A percentile compares a stretch with the other conserved stretches of the same genome.
These are phyloP conservation scores for Logfia minima DNA, from an alignment of 129 eudicot species.

Conservation along the genomic window DNA sequence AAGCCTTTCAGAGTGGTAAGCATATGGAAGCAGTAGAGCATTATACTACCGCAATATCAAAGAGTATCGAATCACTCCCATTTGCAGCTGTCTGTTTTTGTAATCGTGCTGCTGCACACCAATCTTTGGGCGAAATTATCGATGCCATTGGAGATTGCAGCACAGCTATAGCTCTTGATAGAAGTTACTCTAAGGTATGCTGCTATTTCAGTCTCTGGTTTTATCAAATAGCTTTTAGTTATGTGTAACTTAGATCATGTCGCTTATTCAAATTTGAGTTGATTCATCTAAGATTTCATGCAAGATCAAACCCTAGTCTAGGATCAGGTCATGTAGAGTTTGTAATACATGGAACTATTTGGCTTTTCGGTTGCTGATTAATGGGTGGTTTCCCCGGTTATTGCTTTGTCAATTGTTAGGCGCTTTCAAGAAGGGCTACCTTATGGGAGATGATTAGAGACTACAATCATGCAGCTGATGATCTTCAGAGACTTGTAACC, in stretches of 20 bases:
- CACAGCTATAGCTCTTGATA: slow-evolving; percentile 85
- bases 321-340: background rate
- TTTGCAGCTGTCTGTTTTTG: slow-evolving; percentile 93
- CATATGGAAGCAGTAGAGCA: slow-evolving; percentile 85
- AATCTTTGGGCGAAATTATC: slow-evolving; percentile 66
- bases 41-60: slow-evolving; percentile 75
- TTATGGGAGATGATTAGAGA: slow-evolving; percentile 91
- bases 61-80: slow-evolving; percentile 72
- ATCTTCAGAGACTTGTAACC: slow-evolving; percentile 58
- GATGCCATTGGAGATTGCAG: slow-evolving; percentile 99
- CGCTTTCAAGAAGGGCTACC: slow-evolving; percentile 90
- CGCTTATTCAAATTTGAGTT: slow-evolving; percentile 12
- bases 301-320: background rate
- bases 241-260: background rate
- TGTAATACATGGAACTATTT: background rate
- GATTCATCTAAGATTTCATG: background rate
- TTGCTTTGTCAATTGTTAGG: slow-evolving; percentile 45
- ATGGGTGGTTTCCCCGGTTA: background rate
- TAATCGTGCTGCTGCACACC: slow-evolving; percentile 98
- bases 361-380: background rate
- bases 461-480: slow-evolving; percentile 74
- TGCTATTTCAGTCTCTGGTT: slow-evolving; percentile 13
- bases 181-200: slow-evolving; percentile 71
- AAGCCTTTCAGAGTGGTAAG: slow-evolving; percentile 73
- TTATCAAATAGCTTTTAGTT: background rate